Evolutionary conservation across 2,329 filamentous ascomycete species (phyloP).

Genomic region (Verruconis gallopava): DNA sequence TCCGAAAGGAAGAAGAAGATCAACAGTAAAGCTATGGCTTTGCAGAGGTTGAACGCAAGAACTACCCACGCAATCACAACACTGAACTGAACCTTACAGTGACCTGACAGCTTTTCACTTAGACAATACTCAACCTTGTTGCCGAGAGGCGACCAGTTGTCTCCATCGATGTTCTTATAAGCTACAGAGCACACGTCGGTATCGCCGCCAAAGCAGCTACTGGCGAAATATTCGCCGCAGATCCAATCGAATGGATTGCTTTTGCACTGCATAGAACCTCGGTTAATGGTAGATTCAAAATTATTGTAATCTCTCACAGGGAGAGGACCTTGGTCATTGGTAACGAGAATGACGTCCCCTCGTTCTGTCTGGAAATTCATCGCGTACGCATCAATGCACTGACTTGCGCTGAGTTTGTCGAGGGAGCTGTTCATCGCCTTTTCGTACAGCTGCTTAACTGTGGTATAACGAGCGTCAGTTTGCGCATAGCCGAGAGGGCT

Average conservation of each 20-base stretch:
- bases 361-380: conserved; percentile 10
- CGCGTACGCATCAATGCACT: conserved; percentile 16
- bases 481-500: neutral
- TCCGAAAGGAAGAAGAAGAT: conserved; percentile 14
- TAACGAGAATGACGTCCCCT: conserved; percentile 1
- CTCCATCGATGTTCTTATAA: neutral
- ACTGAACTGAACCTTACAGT: conserved; percentile 16
- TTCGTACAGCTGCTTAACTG: conserved; percentile 6
- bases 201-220: no score
- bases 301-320: neutral
- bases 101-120: conserved; percentile 3
- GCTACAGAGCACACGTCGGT: neutral
- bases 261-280: neutral
- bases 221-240: neutral
- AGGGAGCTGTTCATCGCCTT: neutral
- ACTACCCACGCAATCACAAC: conserved; percentile 13
- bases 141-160: neutral
- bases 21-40: conserved; percentile 12
- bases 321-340: neutral
- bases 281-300: neutral
- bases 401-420: neutral
- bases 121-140: neutral
- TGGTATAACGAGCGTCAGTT: neutral
- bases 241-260: neutral
- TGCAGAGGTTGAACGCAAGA: conserved; percentile 14